Evolutionary conservation across 352 stramenopile genomes (phyloP).

Genomic region (Pythium phragmitis): DNA sequence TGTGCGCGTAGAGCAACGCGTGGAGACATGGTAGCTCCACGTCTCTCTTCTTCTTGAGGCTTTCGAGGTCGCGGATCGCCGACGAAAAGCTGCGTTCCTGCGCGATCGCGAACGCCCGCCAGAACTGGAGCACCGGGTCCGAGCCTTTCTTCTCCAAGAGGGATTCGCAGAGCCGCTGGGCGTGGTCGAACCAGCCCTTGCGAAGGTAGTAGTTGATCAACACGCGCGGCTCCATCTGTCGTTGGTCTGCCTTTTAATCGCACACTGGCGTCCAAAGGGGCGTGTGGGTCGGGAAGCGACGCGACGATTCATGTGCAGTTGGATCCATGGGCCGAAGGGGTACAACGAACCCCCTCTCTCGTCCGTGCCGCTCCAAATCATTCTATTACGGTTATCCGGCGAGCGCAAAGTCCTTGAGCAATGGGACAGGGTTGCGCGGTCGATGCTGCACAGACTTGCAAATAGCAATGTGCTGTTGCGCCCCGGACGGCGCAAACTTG

Average conservation of each 20-base stretch:
- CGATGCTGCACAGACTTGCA: conserved; percentile 83
- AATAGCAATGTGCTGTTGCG: conserved; percentile 84
- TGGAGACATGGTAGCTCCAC: conserved; percentile 79
- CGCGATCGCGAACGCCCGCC: conserved; percentile 79
- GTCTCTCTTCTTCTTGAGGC: conserved; percentile 75
- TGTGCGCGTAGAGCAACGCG: conserved; percentile 75
- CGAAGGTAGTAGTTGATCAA: conserved; percentile 89
- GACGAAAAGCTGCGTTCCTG: conserved; percentile 78
- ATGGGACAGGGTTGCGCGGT: conserved; percentile 65
- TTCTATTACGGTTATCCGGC: conserved; percentile 38
- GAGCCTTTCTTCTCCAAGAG: conserved; percentile 82
- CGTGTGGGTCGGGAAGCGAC: conserved; percentile 10
- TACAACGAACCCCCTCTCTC: neutral
- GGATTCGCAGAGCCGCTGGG: conserved; percentile 77
- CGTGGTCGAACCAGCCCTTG: conserved; percentile 86
- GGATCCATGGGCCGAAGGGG: conserved; percentile 5
- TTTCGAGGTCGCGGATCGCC: conserved; percentile 84
- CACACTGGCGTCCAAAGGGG: neutral
- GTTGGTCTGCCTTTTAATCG: neutral
- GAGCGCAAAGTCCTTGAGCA: conserved; percentile 68
- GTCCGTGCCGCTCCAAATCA: neutral
- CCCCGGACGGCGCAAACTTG: conserved; percentile 79
- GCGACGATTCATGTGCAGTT: conserved; percentile 24
- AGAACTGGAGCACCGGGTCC: conserved; percentile 83
- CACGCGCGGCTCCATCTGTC: conserved; percentile 53